These are phyloP conservation scores for Megacollybia platyphylla DNA, from an alignment of 1,284 basidiomycete species.

Conservation along the genomic window DNA sequence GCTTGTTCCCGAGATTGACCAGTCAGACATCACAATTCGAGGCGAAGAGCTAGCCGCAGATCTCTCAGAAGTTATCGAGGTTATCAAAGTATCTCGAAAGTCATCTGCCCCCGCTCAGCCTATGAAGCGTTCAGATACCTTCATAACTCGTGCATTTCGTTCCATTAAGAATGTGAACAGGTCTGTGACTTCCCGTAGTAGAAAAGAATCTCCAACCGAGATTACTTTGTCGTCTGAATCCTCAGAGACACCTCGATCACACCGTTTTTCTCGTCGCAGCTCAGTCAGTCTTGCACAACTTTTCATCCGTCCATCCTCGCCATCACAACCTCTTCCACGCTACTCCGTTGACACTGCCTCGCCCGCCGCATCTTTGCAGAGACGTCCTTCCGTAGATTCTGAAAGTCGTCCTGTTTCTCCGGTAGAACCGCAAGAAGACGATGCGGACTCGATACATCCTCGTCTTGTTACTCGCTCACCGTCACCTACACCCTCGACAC, in stretches of 20 bases:
- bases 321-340: constrained; percentile 3
- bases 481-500: constrained; percentile 4
- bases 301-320: constrained; percentile 15
- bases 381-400: background rate
- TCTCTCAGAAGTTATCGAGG: constrained; percentile 51
- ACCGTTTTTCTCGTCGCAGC: constrained; percentile 16
- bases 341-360: constrained; percentile 1
- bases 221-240: constrained; percentile 19
- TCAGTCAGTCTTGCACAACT: constrained; percentile 24
- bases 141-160: constrained; percentile 44
- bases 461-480: constrained; percentile 4
- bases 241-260: constrained; percentile 10
- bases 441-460: background rate
- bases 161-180: constrained; percentile 46
- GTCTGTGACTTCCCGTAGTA: constrained; percentile 17
- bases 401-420: constrained; percentile 5
- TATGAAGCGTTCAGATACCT: constrained; percentile 34
- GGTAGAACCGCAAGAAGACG: background rate
- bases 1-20: constrained; percentile 11
- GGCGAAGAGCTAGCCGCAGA: constrained; percentile 14
- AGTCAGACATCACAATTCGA: constrained; percentile 14
- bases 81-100: constrained; percentile 46
- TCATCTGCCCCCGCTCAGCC: constrained; percentile 6
- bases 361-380: background rate
- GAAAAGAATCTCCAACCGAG: constrained; percentile 16